Evolutionary conservation across 192 early-diverging fungal genomes (phyloP), one percentile per base, ranked within the genome.

Genomic region (Paraglomus occultum): DNA sequence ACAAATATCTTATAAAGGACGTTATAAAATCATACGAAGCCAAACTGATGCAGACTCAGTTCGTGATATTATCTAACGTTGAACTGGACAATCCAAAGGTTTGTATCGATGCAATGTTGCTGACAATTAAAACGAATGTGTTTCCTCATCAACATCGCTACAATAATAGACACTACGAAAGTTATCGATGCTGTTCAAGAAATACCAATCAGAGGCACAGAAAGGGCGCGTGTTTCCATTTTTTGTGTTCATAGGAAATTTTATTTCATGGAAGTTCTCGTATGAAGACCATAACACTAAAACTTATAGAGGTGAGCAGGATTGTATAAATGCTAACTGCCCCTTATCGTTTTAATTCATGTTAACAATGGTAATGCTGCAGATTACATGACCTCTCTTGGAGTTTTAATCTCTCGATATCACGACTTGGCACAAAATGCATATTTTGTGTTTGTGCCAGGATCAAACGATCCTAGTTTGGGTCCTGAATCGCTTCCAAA

Each of bases 371-470:
- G 31, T 31, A 31, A 31, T 31, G 31, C 31, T 31, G 31, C 31
- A 31, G 31, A 31, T 31, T 31, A 31, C 31, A 31, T 31, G 31
- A 80, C 84, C 31, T 68, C 73, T n/a, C 72, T 93, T 15, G 88
- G 84, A 31, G 87, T 87, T 57, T 55, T 92, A 15, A 81, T 93
- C 40, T 76, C 84, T n/a, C 82, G 88, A 46, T 93, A 86, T 67
- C 85, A 80, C 0, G 72, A 64, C 2, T 64, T 93, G 55, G 79
- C 85, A 11, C 72, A 78, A 5, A 70, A 75, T 51, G 78, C 82
- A n/a, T 85, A 89, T 11, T 95, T 96, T 77, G 82, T 98, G 6
- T 92, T 98, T 80, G 88, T 98, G 0, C 95, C 95, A 11, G 95
- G 95, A 4, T 79, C 85, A 14, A 85, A 88, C 71, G 95, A 98